Evolutionary conservation across 768 basidiomycete species (phyloP).

Genomic region (Crepidotus variabilis): DNA sequence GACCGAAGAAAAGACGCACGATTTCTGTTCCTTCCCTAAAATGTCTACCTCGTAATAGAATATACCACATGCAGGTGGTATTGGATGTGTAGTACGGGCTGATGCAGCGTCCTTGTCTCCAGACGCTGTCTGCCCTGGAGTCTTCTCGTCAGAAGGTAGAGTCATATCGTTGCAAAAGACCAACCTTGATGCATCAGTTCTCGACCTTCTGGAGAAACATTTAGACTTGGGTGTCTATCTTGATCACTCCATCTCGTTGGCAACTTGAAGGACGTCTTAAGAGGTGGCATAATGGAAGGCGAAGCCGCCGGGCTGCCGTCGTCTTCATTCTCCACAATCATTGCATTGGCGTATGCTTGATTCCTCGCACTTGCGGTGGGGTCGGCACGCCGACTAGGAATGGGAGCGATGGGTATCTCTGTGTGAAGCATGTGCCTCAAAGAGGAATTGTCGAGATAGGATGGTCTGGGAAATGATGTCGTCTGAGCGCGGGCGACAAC

Average conservation of each 20-base stretch:
- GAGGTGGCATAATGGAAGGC: constrained; percentile 20
- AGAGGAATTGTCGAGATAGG: constrained; percentile 75
- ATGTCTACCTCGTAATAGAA: constrained; percentile 95
- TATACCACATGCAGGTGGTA: constrained; percentile 85
- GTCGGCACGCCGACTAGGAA: constrained; percentile 37
- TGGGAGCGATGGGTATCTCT: constrained; percentile 32
- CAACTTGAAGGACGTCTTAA: constrained; percentile 39
- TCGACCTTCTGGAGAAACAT: constrained; percentile 65
- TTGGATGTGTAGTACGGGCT: constrained; percentile 70
- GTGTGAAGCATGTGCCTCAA: constrained; percentile 68
- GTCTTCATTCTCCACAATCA: constrained; percentile 56
- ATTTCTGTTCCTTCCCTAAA: constrained; percentile 73
- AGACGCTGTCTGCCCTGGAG: constrained; percentile 41
- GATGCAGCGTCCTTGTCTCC: constrained; percentile 84
- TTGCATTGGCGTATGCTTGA: constrained; percentile 23
- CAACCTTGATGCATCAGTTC: constrained; percentile 71
- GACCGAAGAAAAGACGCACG: constrained; percentile 41
- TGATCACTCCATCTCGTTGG: constrained; percentile 81
- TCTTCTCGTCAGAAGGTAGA: constrained; percentile 7
- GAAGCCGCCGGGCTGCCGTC: constrained; percentile 59
- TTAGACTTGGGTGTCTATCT: constrained; percentile 54
- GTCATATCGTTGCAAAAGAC: constrained; percentile 6
- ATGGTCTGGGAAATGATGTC: constrained; percentile 56
- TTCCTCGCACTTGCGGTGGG: constrained; percentile 12
- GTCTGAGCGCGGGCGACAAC: constrained; percentile 25